These are phyloP conservation scores for Pelargonium fulgidum DNA, from an alignment of 441 rosid genomes.

Conservation along the genomic window DNA sequence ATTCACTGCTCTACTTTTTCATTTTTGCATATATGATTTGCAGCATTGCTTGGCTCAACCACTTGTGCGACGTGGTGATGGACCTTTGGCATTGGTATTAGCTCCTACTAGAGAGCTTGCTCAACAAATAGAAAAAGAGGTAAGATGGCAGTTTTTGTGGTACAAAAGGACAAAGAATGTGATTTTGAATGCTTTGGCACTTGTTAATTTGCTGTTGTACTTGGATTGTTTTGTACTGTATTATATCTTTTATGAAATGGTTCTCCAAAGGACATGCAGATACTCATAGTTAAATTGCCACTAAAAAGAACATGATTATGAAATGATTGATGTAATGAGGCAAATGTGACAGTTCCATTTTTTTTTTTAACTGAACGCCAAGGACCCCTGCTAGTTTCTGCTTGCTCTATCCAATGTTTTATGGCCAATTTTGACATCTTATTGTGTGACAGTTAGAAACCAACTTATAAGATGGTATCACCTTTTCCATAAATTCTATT, in stretches of 20 bases:
- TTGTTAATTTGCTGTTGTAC: not conserved
- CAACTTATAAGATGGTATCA: not conserved
- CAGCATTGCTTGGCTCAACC: conserved; percentile 31
- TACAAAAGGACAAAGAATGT: not conserved
- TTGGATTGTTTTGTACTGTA: not conserved
- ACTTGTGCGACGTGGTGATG: conserved; percentile 28
- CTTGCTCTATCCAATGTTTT: not conserved
- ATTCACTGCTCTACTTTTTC: not conserved
- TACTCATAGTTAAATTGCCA: no score
- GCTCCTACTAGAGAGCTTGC: conserved; percentile 29
- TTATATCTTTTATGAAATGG: no score
- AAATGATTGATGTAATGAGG: not conserved
- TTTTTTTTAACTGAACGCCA: not conserved
- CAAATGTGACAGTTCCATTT: not conserved
- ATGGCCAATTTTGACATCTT: not conserved
- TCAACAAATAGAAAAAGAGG: conserved; percentile 28
- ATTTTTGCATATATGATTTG: not conserved
- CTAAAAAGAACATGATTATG: no score
- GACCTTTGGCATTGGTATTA: conserved; percentile 25
- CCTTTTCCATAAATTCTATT: not conserved
- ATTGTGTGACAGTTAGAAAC: not conserved
- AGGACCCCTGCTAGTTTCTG: not conserved
- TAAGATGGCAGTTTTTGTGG: conserved; percentile 9
- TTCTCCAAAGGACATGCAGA: no score
- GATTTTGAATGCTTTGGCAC: not conserved